Evolutionary conservation across 768 basidiomycete species (phyloP), one percentile per base, ranked within the genome.

Genomic region (Trametes villosa): DNA sequence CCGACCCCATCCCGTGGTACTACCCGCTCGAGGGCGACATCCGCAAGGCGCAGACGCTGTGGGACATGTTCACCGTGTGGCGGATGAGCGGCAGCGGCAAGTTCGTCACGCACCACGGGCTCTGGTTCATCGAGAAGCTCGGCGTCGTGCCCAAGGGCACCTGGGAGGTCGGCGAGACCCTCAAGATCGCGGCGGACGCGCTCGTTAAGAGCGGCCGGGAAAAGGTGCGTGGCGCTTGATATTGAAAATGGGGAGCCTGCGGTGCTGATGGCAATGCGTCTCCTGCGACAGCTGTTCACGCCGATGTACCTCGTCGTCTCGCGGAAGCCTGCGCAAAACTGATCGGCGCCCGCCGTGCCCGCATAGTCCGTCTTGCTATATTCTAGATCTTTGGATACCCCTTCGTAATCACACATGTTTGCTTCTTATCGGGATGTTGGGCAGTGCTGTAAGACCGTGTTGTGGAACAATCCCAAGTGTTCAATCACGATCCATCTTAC

Each of bases 21-120:
- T 98, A 98, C 76, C 95, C 96, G 0, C 82, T 98, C 27, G 95
- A 97, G 75, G 96, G 97, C 63, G 93, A 99, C 74, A 81, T 97
- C 63, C 69, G 77, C 64, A 97, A 98, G 76, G 91, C 94, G 2
- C 96, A 99, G 79, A 98, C 96, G 1, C 70, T 86, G 34, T 97
- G 94, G 92, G 97, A 98, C 73, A 87, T 86, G 64, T 78, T 94
- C 65, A 91, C 89, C 11, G 89, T 92, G 34, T 93, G 89, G 89
- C 83, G 96, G 53, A 96, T 91, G 81, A 94, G 91, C 75, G 87
- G 84, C 83, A 86, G 88, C 62, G 97, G 97, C 24, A 84, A 84
- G 71, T 72, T 94, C 42, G 82, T 97, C 53, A 94, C 89, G 40
- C 94, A 96, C 68, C 91, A 86, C 59, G 86, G 81, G 0, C 78